Base-by-base conservation (phyloP, 2,329 filamentous ascomycete genomes). In the Nemania diffusa region DNA sequence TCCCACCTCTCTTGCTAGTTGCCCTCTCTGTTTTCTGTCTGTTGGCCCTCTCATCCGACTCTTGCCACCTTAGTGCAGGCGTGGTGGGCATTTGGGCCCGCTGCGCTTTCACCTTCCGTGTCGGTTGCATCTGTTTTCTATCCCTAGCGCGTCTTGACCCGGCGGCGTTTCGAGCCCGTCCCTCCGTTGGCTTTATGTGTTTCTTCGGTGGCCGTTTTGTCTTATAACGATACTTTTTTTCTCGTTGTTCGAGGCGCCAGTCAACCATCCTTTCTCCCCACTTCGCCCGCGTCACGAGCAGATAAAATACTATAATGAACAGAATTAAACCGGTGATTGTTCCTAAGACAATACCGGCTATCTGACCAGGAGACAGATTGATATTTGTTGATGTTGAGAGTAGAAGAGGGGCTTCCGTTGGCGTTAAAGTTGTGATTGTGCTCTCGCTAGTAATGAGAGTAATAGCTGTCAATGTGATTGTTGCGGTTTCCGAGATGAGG, bases 401-500 rank as follows among this genome's bases (percentile, higher is more conserved):
- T 20, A 59, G 13, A 6, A 53, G 9, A 15, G 64, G 50, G 44
- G 63, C 67, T 34, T 40, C 44, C 15, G 57, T 57, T 34, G 60
- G 52, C 15, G 13, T 22, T 11, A 22, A 20, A 9, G 64, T 20
- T 8, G 29, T 42, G 6, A 64, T 2, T 34, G 42, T 58, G 32
- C 37, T 62, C 27, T 58, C 32, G 44, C 64, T 64, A 11, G 64
- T 69, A 2, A 69, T 8, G 2, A 62, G 29, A 22, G 22, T 52
- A 22, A 48, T 46, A 9, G 64, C 57, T 22, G 64, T 69, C 7
- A 63, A 40, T 27, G 59, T 60, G 46, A 58, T 50, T 24, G 60
- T 67, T 37, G 57, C 53, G 13, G 61, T 60, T 42, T n/a, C 52
- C 42, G 64, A 64, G n/a, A 67, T 29, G n/a, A 61, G 7, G 11